phyloP scores from a whole-genome alignment of 345 rosid genomes.

The Dipteronia dyeriana region DNA sequence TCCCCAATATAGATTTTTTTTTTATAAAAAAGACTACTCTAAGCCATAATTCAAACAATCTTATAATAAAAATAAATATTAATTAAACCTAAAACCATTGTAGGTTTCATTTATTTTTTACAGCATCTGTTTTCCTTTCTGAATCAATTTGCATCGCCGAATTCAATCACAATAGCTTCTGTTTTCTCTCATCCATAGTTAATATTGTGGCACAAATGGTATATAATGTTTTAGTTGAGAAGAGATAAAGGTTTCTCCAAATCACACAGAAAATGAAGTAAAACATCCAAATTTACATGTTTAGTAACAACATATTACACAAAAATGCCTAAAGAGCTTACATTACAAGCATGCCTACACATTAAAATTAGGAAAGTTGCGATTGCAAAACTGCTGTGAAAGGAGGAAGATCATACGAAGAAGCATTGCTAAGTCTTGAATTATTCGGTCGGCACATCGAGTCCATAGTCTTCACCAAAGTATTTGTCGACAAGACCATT shows the following conservation, averaged over 20 bases:
- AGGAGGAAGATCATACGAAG: background rate
- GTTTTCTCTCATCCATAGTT: background rate
- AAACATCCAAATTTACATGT: background rate
- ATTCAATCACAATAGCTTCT: background rate
- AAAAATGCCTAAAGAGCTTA: background rate
- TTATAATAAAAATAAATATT: too few species aligned
- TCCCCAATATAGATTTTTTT: too few species aligned
- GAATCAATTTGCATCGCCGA: background rate
- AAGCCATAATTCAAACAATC: too few species aligned
- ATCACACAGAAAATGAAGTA: background rate
- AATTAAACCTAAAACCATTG: background rate
- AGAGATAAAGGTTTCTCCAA: background rate
- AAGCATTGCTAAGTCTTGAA: background rate
- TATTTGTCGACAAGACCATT: constrained; percentile 83
- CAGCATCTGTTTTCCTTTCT: background rate
- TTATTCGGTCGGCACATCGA: constrained; percentile 39
- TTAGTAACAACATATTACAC: background rate
- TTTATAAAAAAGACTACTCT: too few species aligned
- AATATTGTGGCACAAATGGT: background rate
- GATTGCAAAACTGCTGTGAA: background rate
- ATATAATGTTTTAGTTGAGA: background rate
- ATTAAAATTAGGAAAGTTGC: background rate
- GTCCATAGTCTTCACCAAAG: constrained; percentile 90
- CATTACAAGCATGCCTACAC: background rate
- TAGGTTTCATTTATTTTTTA: background rate